phyloP scores from a whole-genome alignment of 2,329 filamentous ascomycete species.

The Verticillium dahliae region DNA sequence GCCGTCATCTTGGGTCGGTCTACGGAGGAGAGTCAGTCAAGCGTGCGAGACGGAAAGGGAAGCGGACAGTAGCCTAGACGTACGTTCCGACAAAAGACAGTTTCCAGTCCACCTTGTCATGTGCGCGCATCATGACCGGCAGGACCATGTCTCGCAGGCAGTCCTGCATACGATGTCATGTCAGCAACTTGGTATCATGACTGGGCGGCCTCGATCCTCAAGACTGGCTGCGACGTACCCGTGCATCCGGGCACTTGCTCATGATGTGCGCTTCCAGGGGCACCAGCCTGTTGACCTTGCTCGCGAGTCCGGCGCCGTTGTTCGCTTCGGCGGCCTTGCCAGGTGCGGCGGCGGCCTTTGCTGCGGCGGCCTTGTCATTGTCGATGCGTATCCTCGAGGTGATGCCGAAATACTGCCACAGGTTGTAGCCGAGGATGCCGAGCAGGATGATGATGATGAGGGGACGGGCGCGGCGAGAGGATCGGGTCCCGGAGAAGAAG shows the following conservation, averaged over 20 bases:
- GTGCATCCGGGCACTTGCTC: slow-evolving; percentile 92
- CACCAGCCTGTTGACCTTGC: slow-evolving; percentile 36
- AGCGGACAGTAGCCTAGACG: slow-evolving; percentile 17
- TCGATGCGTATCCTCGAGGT: neutral
- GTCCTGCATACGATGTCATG: slow-evolving; percentile 36
- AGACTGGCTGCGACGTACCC: slow-evolving; percentile 27
- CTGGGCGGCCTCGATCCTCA: neutral
- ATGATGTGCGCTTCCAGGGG: slow-evolving; percentile 93
- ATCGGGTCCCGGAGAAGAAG: neutral
- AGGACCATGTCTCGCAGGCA: slow-evolving; percentile 77
- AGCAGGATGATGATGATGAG: slow-evolving; percentile 1
- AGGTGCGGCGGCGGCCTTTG: neutral
- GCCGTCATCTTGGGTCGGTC: slow-evolving; percentile 68
- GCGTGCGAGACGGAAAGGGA: neutral
- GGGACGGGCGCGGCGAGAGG: slow-evolving; percentile 3
- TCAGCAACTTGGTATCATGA: neutral
- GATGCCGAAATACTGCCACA: slow-evolving; percentile 3
- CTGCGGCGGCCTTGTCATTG: neutral
- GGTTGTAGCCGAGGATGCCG: slow-evolving; percentile 4
- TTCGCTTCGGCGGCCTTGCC: neutral
- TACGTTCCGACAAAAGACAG: slow-evolving; percentile 85
- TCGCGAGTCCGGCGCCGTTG: neutral
- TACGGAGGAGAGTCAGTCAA: slow-evolving; percentile 24
- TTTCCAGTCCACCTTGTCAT: slow-evolving; percentile 82
- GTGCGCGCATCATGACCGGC: slow-evolving; percentile 76